Evolutionary conservation across 208 protist genomes (phyloP), one percentile per base, ranked within the genome.

Genomic region (Kentomonas sorsogonicus): DNA sequence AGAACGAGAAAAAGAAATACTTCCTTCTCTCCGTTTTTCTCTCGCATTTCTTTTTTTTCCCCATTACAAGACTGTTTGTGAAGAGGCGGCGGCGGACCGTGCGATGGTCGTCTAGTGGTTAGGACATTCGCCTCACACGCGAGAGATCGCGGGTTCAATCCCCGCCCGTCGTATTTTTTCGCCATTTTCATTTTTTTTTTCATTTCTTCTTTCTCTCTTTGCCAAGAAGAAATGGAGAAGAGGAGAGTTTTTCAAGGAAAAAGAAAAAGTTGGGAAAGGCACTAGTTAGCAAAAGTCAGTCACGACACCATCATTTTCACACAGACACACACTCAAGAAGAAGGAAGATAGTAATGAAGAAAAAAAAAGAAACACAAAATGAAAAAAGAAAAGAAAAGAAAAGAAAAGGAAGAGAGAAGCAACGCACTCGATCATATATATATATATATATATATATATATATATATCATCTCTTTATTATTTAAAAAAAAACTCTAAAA

Each of bases 51-150:
- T n/a, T n/a, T n/a, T n/a, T n/a, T n/a, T n/a, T n/a, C n/a, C n/a
- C n/a, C n/a, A n/a, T n/a, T n/a, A n/a, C n/a, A n/a, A n/a, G n/a
- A n/a, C n/a, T n/a, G n/a, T n/a, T n/a, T n/a, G n/a, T n/a, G n/a
- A n/a, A n/a, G n/a, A n/a, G n/a, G n/a, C n/a, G n/a, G n/a, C n/a
- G n/a, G n/a, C n/a, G n/a, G n/a, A n/a, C n/a, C n/a, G n/a, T n/a
- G 83, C 88, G 85, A 89, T 92, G 83, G 88, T 95, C 85, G 85
- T 95, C 88, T 93, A 93, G 88, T 92, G 88, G 88, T 95, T 95
- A 95, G 85, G 88, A 93, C 85, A 92, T 95, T 91, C 85, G 88
- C 88, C 85, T 92, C 84, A 92, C 84, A 94, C 87, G 87, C 81
- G 84, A 91, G 87, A 90, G 83, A 90, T 91, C 82, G 88, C 83